Conservation (phyloP, 2,329 filamentous ascomycete species). For the Sporothrix variecibatus region DNA sequence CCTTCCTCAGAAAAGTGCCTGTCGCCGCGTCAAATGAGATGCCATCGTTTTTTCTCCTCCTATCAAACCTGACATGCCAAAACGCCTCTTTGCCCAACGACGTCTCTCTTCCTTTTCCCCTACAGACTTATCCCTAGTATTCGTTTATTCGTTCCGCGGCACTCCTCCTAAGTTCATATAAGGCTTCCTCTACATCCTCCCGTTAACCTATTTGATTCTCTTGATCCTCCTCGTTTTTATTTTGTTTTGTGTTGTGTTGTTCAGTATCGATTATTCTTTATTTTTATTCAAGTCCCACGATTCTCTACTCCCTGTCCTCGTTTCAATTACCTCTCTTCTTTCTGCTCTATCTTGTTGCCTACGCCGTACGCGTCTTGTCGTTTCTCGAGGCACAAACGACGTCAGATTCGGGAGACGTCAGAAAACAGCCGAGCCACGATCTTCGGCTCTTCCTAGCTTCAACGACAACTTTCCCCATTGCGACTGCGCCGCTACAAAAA, state of each 20-base stretch:
- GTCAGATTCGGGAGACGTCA: background rate
- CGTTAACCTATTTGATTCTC: background rate
- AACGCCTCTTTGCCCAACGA: conserved; percentile 11
- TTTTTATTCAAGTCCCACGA: background rate
- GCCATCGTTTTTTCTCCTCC: background rate
- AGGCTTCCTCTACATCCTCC: background rate
- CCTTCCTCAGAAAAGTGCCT: background rate
- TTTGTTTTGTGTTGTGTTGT: no score
- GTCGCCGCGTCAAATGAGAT: conserved; percentile 4
- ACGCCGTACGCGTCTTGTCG: background rate
- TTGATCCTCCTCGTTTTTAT: background rate
- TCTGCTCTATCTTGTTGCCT: background rate
- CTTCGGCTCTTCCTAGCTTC: background rate
- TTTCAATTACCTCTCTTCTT: background rate
- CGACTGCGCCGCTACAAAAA: background rate
- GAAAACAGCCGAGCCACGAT: background rate
- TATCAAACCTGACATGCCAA: background rate
- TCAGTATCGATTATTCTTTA: background rate
- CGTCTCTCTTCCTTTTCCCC: background rate
- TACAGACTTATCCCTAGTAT: background rate
- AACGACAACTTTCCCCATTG: background rate
- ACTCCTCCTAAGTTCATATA: background rate
- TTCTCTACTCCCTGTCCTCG: background rate
- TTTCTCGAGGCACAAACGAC: background rate
- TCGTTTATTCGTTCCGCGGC: background rate